Conservation (phyloP, 1,139 yeast genomes). For the Geotrichum candidum region DNA sequence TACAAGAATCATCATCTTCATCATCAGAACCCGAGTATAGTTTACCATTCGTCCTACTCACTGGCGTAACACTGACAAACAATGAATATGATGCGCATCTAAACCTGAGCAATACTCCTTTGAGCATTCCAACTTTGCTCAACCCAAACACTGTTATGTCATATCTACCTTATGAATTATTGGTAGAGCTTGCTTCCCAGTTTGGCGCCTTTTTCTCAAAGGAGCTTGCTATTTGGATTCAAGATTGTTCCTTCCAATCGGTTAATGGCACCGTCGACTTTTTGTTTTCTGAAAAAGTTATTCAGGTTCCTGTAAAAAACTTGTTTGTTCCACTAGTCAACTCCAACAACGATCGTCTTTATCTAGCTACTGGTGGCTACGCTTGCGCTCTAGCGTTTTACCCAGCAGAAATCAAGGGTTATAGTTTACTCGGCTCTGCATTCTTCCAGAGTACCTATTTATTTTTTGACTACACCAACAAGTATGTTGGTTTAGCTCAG, state of each 20-base stretch:
- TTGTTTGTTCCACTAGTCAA: slow-evolving; percentile 42
- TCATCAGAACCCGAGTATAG: slow-evolving; percentile 24
- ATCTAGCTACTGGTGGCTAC: slow-evolving; percentile 43
- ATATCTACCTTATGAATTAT: slow-evolving; percentile 52
- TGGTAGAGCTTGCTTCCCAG: slow-evolving; percentile 66
- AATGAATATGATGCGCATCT: slow-evolving; percentile 27
- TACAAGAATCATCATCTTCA: background rate
- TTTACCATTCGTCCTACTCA: slow-evolving; percentile 53
- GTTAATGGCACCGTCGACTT: slow-evolving; percentile 52
- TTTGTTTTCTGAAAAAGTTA: slow-evolving; percentile 47
- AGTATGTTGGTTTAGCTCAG: slow-evolving; percentile 52
- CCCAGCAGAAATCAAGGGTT: slow-evolving; percentile 50
- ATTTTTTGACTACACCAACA: slow-evolving; percentile 62
- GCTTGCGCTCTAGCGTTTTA: slow-evolving; percentile 59
- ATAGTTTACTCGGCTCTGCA: slow-evolving; percentile 54
- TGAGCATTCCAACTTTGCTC: slow-evolving; percentile 49
- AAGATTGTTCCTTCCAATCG: slow-evolving; percentile 51
- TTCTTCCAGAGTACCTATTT: slow-evolving; percentile 52
- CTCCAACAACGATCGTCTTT: slow-evolving; percentile 34
- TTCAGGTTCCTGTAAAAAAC: slow-evolving; percentile 50
- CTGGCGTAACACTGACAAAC: slow-evolving; percentile 46
- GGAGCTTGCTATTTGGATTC: slow-evolving; percentile 55
- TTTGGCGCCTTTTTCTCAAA: slow-evolving; percentile 60
- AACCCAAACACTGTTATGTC: slow-evolving; percentile 53
- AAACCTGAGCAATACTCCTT: slow-evolving; percentile 5